Evolutionary conservation across 257 asterid species (phyloP).

Genomic region (Lavandula angustifolia): DNA sequence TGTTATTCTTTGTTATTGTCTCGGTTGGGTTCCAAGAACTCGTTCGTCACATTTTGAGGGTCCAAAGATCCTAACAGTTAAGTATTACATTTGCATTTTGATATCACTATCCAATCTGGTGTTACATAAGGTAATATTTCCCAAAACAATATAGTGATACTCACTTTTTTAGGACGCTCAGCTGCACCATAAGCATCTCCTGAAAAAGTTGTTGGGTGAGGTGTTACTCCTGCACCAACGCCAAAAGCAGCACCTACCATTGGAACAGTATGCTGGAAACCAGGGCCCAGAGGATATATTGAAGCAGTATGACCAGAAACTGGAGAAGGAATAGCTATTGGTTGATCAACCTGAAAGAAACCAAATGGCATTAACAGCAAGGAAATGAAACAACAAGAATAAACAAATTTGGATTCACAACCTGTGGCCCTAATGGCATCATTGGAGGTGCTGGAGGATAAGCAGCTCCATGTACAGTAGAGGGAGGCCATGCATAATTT

Average conservation of each 20-base stretch:
- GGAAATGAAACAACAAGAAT: slow-evolving; percentile 17
- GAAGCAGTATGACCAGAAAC: slow-evolving; percentile 64
- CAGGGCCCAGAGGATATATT: slow-evolving; percentile 64
- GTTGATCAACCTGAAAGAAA: slow-evolving; percentile 64
- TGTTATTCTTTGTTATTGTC: too few species aligned
- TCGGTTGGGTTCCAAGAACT: too few species aligned
- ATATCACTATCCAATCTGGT: not conserved
- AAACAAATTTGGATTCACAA: slow-evolving; percentile 33
- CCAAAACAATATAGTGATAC: not conserved
- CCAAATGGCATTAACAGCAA: slow-evolving; percentile 24
- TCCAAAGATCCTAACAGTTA: too few species aligned
- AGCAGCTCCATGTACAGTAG: slow-evolving; percentile 54
- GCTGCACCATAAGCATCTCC: slow-evolving; percentile 70
- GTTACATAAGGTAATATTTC: not conserved
- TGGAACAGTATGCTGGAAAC: slow-evolving; percentile 65
- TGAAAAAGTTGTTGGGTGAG: slow-evolving; percentile 63
- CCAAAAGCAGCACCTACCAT: slow-evolving; percentile 62
- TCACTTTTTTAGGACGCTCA: slow-evolving; percentile 92
- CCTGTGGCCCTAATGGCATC: slow-evolving; percentile 67
- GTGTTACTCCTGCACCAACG: slow-evolving; percentile 57
- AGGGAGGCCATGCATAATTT: slow-evolving; percentile 66
- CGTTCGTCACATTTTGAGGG: too few species aligned
- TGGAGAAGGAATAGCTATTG: slow-evolving; percentile 56
- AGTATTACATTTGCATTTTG: not conserved
- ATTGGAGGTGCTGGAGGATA: slow-evolving; percentile 62